Conservation (phyloP, 345 rosid genomes). For the Iberis pinnata region DNA sequence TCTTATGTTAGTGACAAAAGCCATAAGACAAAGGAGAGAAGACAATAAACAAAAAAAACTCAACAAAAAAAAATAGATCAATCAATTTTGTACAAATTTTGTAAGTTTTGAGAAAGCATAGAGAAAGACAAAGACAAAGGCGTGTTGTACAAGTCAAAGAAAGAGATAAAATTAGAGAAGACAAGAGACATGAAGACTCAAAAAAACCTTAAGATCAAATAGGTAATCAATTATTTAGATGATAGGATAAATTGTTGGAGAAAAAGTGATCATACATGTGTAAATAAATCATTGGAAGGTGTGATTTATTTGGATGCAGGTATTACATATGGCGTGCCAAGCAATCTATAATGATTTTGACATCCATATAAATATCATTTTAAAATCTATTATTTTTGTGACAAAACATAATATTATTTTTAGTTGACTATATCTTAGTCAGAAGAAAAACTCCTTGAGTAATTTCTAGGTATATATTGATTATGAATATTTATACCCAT, state of each 20-base stretch:
- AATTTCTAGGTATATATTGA: too few species aligned
- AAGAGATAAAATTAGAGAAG: constrained; percentile 12
- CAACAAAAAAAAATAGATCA: too few species aligned
- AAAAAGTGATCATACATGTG: too few species aligned
- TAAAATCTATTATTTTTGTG: too few species aligned
- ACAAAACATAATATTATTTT: too few species aligned
- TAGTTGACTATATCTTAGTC: too few species aligned
- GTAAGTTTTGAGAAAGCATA: not conserved
- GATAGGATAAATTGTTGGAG: not conserved
- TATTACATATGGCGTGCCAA: constrained; percentile 17
- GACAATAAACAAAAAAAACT: constrained; percentile 1
- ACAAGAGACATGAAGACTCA: not conserved
- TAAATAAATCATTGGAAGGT: constrained; percentile 5
- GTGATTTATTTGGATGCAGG: constrained; percentile 12
- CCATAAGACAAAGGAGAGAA: constrained; percentile 17
- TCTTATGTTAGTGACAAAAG: constrained; percentile 29
- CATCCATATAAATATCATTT: constrained; percentile 1
- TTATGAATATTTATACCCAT: too few species aligned
- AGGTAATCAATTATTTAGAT: not conserved
- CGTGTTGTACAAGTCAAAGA: constrained; percentile 21
- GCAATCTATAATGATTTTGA: constrained; percentile 13
- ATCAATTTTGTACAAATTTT: too few species aligned
- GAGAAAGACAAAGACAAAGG: not conserved
- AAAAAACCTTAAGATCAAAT: not conserved
- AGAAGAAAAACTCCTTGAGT: too few species aligned